phyloP scores from a whole-genome alignment of 2,329 filamentous ascomycete species.

The Paraphaeosphaeria minitans region DNA sequence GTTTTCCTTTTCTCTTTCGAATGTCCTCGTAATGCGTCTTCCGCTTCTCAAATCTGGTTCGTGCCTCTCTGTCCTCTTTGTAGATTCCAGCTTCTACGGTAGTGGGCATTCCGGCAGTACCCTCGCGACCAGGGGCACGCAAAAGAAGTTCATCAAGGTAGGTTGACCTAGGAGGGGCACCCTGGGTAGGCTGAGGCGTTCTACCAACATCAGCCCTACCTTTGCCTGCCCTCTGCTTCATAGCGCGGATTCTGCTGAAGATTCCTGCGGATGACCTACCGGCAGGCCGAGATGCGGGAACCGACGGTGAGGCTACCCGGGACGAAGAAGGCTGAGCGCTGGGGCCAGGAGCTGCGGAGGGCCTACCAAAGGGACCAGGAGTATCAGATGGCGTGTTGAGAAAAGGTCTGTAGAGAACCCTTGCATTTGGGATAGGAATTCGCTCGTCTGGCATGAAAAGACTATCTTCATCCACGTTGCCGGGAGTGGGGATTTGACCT shows the following conservation, averaged over 20 bases:
- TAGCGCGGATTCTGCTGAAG: conserved; percentile 16
- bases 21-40: conserved; percentile 29
- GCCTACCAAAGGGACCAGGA: not conserved
- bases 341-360: not conserved
- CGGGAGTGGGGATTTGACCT: no score
- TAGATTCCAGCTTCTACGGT: not conserved
- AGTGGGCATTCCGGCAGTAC: not conserved
- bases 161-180: conserved; percentile 13
- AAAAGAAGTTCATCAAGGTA: conserved; percentile 23
- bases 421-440: not conserved
- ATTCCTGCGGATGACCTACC: not conserved
- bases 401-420: not conserved
- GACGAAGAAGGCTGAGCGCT: not conserved
- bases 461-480: not conserved
- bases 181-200: not conserved
- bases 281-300: conserved; percentile 7
- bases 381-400: not conserved
- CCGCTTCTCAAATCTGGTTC: conserved; percentile 23
- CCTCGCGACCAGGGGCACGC: not conserved
- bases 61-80: conserved; percentile 6
- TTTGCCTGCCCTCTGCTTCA: conserved; percentile 17
- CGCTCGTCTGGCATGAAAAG: not conserved
- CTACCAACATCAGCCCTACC: conserved; percentile 11
- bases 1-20: conserved; percentile 21
- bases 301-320: not conserved